Evolutionary conservation across 2,329 filamentous ascomycete genomes (phyloP), one percentile per base, ranked within the genome.

Genomic region (Thielaviopsis populi): DNA sequence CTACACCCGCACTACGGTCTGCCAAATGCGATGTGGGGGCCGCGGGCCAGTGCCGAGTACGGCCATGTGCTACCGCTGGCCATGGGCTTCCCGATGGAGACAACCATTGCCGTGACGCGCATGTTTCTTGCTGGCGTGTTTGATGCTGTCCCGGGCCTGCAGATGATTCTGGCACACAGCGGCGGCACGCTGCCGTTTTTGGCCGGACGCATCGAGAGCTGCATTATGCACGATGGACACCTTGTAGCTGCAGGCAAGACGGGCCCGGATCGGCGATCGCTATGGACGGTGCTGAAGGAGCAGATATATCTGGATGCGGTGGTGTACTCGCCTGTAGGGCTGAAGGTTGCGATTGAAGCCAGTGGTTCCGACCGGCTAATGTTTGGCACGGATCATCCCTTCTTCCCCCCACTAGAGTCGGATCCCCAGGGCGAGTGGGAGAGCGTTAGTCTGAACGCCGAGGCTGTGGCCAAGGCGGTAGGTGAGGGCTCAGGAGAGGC

Each of bases 1-100:
- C 74, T 96, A 61, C 91, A 96, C 73, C 91, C 91, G 33, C 91
- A 96, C 74, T 96, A 96, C 72, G 91, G 91, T 1, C 80, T 96
- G 1, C 91, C 90, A 0, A 81, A 82, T 66, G 81, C 84, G 8
- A 89, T 95, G 2, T 96, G 88, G 75, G 91, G 91, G 0, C 82
- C 88, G 0, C 78, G 86, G 7, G 83, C 82, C 0, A 76, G 73
- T 48, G 77, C 76, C 24, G 85, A 86, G 66, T 96, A 95, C 71
- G 91, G 91, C 0, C 91, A 96, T 72, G 90, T 96, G 0, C 78
- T 96, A 1, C 88, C 91, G 0, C 77, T 96, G 0, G 89, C 90
- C 0, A 76, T 96, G 2, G 91, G 91, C 0, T 96, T 96, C 71
- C 91, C 91, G 0, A 82, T 96, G 68, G 91, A 96, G 75, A 96